Base-by-base conservation (phyloP, 257 asterid species). In the Capsicum baccatum region DNA sequence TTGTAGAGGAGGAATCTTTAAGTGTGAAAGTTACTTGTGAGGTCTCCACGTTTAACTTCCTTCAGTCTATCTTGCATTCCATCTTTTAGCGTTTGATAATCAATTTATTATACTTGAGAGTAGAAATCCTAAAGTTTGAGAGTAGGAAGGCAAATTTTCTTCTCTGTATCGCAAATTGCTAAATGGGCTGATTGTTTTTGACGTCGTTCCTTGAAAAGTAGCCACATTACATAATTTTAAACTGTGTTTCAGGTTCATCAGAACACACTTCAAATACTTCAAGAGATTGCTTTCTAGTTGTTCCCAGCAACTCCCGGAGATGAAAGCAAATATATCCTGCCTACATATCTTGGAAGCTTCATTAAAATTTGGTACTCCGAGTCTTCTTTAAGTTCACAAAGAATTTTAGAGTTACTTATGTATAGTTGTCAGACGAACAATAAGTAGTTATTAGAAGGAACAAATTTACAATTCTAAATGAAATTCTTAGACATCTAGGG, bases 181-280 rank as follows among this genome's bases (percentile, higher is more conserved):
- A 76, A 76, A 76, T 14, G 26, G 26, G 48, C 81, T 50, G 15
- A 76, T 52, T 76, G 81, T 76, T 52, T 48, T 76, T 33, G 26
- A 76, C 63, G 14, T 52, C 13, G 5, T 50, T 76, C 26, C 81
- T 52, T 14, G 64, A 76, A 14, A 52, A 52, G 47, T 52, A 76
- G 47, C 81, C 17, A 52, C 54, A 14, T 33, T 63, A 67, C 73
- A 76, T 57, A 84, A 64, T 85, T 83, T 52, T 82, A 83, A 78
- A 7, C 82, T 86, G 76, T 74, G 80, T 82, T 81, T 74, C 97
- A 96, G 98, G 98, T 96, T 89, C 99, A 94, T 83, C 98, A 92
- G 91, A 94, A 96, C 83, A 94, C 99, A 52, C 97, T 94, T 82
- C 95, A 96, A 90, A 93, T 96, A 87, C 99, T 94, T 88, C 92